Evolutionary conservation across 768 basidiomycete genomes (phyloP).

Genomic region (Termitomyces sp.): DNA sequence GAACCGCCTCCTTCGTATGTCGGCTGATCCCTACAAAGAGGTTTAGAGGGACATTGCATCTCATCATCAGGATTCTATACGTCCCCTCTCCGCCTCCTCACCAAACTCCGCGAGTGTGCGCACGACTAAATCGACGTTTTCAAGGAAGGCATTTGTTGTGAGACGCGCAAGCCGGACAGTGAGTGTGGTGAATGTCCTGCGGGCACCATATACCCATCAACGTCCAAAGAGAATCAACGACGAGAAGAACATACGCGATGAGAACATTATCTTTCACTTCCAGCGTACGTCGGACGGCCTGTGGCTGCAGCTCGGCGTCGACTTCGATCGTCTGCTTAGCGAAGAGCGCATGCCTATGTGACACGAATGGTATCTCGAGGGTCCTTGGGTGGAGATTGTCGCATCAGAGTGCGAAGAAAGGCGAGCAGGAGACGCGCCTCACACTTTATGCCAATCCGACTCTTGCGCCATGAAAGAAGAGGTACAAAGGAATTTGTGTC

Average conservation of each 20-base stretch:
- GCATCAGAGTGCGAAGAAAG: slow-evolving; percentile 7
- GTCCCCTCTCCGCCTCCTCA: slow-evolving; percentile 48
- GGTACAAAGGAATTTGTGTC: background rate
- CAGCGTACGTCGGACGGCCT: slow-evolving; percentile 74
- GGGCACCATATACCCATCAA: background rate
- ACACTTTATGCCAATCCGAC: slow-evolving; percentile 55
- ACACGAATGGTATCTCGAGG: slow-evolving; percentile 76
- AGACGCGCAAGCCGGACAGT: slow-evolving; percentile 86
- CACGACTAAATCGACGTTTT: slow-evolving; percentile 83
- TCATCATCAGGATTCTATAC: slow-evolving; percentile 1
- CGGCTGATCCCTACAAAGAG: background rate
- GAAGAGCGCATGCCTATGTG: slow-evolving; percentile 70
- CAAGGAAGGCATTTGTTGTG: slow-evolving; percentile 81
- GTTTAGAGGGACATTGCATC: background rate
- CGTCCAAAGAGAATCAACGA: slow-evolving; percentile 7
- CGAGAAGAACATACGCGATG: slow-evolving; percentile 60
- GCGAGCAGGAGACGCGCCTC: slow-evolving; percentile 19
- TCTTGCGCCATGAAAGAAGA: slow-evolving; percentile 12
- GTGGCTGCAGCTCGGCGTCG: slow-evolving; percentile 79
- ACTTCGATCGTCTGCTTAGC: slow-evolving; percentile 85
- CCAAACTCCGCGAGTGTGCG: slow-evolving; percentile 82
- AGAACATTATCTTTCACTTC: slow-evolving; percentile 64
- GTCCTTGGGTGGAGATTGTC: slow-evolving; percentile 32
- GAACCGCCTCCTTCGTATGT: background rate
- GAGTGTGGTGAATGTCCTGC: slow-evolving; percentile 69